Evolutionary conservation across 306 rosid genomes (phyloP).

Genomic region (Malus sylvestris): DNA sequence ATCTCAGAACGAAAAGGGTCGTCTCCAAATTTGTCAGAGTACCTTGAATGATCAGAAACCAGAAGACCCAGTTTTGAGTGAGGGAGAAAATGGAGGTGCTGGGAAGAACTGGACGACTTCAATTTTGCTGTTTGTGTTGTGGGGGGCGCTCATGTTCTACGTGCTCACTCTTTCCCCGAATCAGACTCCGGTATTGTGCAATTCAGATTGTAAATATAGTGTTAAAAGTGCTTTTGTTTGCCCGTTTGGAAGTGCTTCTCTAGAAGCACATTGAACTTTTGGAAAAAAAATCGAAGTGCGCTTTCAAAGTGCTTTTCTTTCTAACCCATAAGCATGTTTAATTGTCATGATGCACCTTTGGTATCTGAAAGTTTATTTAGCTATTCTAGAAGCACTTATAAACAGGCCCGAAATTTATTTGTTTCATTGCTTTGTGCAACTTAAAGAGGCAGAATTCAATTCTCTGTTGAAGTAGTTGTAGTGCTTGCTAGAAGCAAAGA

Average conservation of each 20-base stretch:
- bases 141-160: constrained; percentile 73
- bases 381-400: too few relatives aligned
- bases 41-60: constrained; percentile 23
- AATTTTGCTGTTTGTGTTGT: constrained; percentile 53
- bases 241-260: too few relatives aligned
- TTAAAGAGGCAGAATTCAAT: not conserved
- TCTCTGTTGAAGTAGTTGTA: not conserved
- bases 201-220: not conserved
- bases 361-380: too few relatives aligned
- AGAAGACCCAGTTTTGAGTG: constrained; percentile 31
- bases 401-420: too few relatives aligned
- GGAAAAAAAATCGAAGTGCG: too few relatives aligned
- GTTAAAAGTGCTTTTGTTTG: not conserved
- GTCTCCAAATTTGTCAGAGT: constrained; percentile 29
- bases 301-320: too few relatives aligned
- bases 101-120: constrained; percentile 83
- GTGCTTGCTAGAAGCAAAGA: not conserved
- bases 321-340: too few relatives aligned
- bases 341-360: too few relatives aligned
- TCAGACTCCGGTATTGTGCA: constrained; percentile 73
- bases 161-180: constrained; percentile 68
- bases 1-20: constrained; percentile 18
- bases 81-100: constrained; percentile 33
- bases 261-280: too few relatives aligned
- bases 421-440: not conserved